Evolutionary conservation across 2,329 filamentous ascomycete species (phyloP).

Genomic region (Colletotrichum gigasporum): DNA sequence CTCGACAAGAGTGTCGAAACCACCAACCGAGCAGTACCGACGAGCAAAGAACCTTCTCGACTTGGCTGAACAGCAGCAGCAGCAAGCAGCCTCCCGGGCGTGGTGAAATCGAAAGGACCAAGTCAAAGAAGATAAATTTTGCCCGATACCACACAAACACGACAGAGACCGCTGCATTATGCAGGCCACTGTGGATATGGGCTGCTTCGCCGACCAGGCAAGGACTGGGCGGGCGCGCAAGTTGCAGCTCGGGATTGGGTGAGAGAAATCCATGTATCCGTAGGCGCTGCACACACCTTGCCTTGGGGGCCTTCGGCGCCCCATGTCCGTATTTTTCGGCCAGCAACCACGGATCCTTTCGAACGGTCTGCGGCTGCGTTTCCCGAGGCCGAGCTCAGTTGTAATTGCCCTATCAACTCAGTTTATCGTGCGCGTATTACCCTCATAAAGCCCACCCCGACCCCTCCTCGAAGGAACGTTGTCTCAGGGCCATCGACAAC

Average conservation of each 20-base stretch:
- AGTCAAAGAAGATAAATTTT: background rate
- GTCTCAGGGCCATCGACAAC: background rate
- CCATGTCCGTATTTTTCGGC: background rate
- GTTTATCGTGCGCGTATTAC: background rate
- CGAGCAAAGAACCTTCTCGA: background rate
- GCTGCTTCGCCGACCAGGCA: conserved; percentile 6
- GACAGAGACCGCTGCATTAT: conserved; percentile 20
- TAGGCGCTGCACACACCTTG: background rate
- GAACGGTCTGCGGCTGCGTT: conserved; percentile 14
- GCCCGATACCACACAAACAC: conserved; percentile 1
- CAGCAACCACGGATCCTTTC: conserved; percentile 16
- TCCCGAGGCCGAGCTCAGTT: conserved; percentile 11
- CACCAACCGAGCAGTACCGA: background rate
- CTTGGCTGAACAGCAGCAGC: background rate
- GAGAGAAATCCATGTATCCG: conserved; percentile 5
- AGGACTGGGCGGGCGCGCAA: conserved; percentile 5
- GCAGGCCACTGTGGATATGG: conserved; percentile 22
- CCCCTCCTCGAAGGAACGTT: background rate
- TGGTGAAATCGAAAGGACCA: conserved; percentile 13
- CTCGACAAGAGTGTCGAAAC: background rate
- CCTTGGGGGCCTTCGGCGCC: conserved; percentile 8
- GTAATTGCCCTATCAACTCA: conserved; percentile 8
- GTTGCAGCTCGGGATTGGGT: conserved; percentile 16
- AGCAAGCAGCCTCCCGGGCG: background rate
- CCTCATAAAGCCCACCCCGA: conserved; percentile 2